Evolutionary conservation across 148 eudicot species (phyloP).

Genomic region (Chenopodium formosanum): DNA sequence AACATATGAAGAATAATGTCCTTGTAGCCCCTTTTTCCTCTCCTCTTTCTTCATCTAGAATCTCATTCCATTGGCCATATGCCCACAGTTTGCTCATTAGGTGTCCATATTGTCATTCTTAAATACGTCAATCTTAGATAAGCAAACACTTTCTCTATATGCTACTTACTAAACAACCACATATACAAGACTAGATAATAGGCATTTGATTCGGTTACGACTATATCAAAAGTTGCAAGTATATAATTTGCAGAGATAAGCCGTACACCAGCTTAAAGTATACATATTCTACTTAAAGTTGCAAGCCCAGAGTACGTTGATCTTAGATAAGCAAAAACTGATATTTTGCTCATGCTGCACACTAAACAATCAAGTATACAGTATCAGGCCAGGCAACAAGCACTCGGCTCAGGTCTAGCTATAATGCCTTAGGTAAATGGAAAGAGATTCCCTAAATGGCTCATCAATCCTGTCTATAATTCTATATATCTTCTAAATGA

Average conservation of each 20-base stretch:
- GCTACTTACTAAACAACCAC: slow-evolving; percentile 8
- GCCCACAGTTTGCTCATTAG: background rate
- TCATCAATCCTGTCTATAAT: no score
- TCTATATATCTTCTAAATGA: no score
- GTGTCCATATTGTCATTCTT: background rate
- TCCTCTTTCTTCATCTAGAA: background rate
- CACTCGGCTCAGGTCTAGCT: no score
- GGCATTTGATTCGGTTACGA: background rate
- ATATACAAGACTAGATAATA: slow-evolving; percentile 1
- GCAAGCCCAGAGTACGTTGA: background rate
- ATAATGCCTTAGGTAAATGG: no score
- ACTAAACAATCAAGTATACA: no score
- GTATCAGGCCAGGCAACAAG: no score
- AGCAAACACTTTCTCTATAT: background rate
- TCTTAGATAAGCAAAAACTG: no score
- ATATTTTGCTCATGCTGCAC: no score
- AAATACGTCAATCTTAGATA: background rate
- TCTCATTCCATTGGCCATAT: background rate
- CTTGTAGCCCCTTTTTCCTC: background rate
- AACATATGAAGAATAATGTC: background rate
- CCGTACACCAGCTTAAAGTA: background rate
- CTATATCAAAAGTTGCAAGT: background rate
- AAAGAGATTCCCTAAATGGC: no score
- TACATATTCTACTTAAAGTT: background rate
- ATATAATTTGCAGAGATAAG: background rate